phyloP scores from a whole-genome alignment of 139 green algal species.

The Chlorella sp. region DNA sequence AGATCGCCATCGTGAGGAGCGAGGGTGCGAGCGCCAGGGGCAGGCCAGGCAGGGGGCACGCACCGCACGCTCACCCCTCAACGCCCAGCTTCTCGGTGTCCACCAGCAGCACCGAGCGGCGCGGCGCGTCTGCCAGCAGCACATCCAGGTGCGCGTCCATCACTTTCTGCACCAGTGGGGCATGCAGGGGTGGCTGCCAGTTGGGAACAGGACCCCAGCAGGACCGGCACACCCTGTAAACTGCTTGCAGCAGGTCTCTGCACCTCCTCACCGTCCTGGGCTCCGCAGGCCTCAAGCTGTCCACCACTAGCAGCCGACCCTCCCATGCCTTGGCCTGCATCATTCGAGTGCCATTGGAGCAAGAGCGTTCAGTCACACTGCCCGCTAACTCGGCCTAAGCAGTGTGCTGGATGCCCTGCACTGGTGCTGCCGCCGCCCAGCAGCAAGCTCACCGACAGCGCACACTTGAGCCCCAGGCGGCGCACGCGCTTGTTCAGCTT shows the following conservation, averaged over 20 bases:
- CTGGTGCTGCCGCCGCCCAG: no score
- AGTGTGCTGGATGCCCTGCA: no score
- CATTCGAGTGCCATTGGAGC: no score
- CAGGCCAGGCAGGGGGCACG: neutral
- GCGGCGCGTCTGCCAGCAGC: conserved; percentile 47
- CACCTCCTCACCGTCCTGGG: conserved; percentile 56
- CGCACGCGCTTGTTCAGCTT: conserved; percentile 77
- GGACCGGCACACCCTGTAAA: no score
- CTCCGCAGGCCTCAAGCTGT: conserved; percentile 51
- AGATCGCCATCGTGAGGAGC: neutral
- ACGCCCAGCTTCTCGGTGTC: conserved; percentile 36
- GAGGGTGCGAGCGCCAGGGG: neutral
- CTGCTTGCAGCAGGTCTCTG: no score
- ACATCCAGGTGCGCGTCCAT: conserved; percentile 37
- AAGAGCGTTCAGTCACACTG: no score
- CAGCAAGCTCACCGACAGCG: conserved; percentile 69
- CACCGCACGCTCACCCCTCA: conserved; percentile 1
- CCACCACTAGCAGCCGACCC: conserved; percentile 75
- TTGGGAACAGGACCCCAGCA: no score
- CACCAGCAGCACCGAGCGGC: conserved; percentile 55
- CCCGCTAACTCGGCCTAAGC: no score
- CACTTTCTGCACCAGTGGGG: conserved; percentile 25
- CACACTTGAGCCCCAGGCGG: conserved; percentile 79
- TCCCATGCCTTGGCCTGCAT: conserved; percentile 74
- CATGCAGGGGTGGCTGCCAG: no score